Evolutionary conservation across 495 filamentous ascomycete genomes (phyloP).

Genomic region (Lasiosphaeria miniovina): DNA sequence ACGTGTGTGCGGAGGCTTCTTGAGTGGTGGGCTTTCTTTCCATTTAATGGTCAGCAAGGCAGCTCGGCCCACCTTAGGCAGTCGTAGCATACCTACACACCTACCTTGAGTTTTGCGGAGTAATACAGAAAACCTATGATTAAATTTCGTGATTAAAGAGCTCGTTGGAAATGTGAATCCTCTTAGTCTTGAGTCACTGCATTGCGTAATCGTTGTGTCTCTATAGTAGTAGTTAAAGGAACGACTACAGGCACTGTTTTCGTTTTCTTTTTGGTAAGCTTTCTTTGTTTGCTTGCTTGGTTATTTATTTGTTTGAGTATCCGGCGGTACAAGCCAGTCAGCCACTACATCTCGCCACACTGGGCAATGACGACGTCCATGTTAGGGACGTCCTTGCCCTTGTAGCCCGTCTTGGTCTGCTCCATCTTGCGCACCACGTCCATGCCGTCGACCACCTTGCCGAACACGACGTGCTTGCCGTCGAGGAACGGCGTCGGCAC

Average conservation of each 20-base stretch:
- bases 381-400: slow-evolving; percentile 73
- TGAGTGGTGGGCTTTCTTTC: too few relatives aligned
- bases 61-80: too few relatives aligned
- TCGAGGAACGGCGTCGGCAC: slow-evolving; percentile 85
- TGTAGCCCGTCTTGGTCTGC: slow-evolving; percentile 70
- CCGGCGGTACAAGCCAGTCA: neutral
- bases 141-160: too few relatives aligned
- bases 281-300: neutral
- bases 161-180: too few relatives aligned
- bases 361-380: slow-evolving; percentile 81
- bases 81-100: too few relatives aligned
- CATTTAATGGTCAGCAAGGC: too few relatives aligned
- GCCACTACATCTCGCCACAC: slow-evolving; percentile 80
- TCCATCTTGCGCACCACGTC: slow-evolving; percentile 87
- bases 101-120: too few relatives aligned
- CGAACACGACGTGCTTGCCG: slow-evolving; percentile 93
- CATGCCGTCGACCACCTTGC: slow-evolving; percentile 84
- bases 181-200: too few relatives aligned
- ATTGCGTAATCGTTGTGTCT: too few relatives aligned
- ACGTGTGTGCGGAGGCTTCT: too few relatives aligned
- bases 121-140: too few relatives aligned
- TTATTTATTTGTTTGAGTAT: neutral
- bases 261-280: neutral
- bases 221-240: too few relatives aligned
- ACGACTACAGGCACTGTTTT: neutral